phyloP scores from a whole-genome alignment of 129 eudicot species.

The Scalesia atractyloides region DNA sequence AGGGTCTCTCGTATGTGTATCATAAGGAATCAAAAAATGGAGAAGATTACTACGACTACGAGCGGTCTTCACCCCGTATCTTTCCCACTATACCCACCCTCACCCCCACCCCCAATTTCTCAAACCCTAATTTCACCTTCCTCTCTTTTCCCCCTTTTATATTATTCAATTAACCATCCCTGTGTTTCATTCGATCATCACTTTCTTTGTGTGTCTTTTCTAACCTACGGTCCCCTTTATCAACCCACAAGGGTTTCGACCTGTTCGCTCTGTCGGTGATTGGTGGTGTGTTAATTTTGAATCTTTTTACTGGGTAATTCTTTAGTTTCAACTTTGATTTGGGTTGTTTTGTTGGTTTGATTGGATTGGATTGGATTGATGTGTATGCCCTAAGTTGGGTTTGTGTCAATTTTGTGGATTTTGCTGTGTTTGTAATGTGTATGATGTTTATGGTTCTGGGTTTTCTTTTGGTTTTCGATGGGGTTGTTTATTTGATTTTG shows the following conservation, averaged over 20 bases:
- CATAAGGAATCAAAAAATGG: slow-evolving; percentile 46
- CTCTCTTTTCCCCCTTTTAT: background rate
- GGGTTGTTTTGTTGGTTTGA: background rate
- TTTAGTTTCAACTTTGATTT: background rate
- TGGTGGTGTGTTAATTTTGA: background rate
- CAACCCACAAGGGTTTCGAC: slow-evolving; percentile 22
- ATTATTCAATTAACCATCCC: slow-evolving; percentile 1
- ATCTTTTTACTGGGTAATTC: slow-evolving; percentile 21
- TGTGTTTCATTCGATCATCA: slow-evolving; percentile 7
- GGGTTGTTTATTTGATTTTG: slow-evolving; percentile 17
- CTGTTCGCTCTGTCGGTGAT: slow-evolving; percentile 10
- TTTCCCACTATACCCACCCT: slow-evolving; percentile 7
- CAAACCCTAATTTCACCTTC: background rate
- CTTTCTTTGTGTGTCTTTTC: slow-evolving; percentile 5
- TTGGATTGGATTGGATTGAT: background rate
- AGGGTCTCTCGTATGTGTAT: slow-evolving; percentile 21
- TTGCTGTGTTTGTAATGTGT: slow-evolving; percentile 14
- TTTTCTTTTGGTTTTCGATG: background rate
- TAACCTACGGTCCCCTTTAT: background rate
- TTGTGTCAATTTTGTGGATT: slow-evolving; percentile 5
- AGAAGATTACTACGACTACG: slow-evolving; percentile 35
- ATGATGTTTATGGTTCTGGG: slow-evolving; percentile 1
- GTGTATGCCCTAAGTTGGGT: background rate
- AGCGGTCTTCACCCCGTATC: slow-evolving; percentile 26
- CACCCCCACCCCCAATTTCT: no score